A percentile compares a stretch with the other conserved stretches of the same genome.
Evolutionary conservation across 1,139 yeast species (phyloP).

Genomic region (Yamadazyma aaseri): DNA sequence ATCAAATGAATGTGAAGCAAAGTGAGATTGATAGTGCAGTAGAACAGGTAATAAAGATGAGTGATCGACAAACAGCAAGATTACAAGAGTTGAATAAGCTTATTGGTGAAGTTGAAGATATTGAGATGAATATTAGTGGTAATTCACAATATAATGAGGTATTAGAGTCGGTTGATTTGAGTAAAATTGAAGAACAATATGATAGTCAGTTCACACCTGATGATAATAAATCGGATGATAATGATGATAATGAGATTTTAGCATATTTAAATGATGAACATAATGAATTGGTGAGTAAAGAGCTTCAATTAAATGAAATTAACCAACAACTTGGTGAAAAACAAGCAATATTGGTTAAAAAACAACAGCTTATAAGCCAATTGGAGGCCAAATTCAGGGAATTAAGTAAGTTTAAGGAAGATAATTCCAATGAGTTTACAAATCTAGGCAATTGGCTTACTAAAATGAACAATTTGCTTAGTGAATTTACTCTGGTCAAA

Average conservation of each 20-base stretch:
- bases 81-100: slow-evolving; percentile 12
- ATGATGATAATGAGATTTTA: slow-evolving; percentile 8
- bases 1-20: slow-evolving; percentile 18
- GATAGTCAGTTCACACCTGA: slow-evolving; percentile 4
- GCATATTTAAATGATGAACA: slow-evolving; percentile 10
- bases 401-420: slow-evolving; percentile 5
- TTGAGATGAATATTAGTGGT: slow-evolving; percentile 6
- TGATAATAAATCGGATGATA: slow-evolving; percentile 3
- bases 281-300: slow-evolving; percentile 2
- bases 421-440: slow-evolving; percentile 10
- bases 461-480: slow-evolving; percentile 27
- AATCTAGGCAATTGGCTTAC: slow-evolving; percentile 32
- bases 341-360: neutral
- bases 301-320: slow-evolving; percentile 8
- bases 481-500: slow-evolving; percentile 17
- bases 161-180: slow-evolving; percentile 9
- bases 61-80: slow-evolving; percentile 17
- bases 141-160: slow-evolving; percentile 10
- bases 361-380: slow-evolving; percentile 4
- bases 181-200: slow-evolving; percentile 3
- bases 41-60: slow-evolving; percentile 18
- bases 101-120: slow-evolving; percentile 17
- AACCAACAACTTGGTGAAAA: slow-evolving; percentile 8
- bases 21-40: slow-evolving; percentile 20
- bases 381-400: slow-evolving; percentile 7